These are phyloP conservation scores for Solanum pennellii DNA, from an alignment of 257 asterid genomes.

Conservation along the genomic window DNA sequence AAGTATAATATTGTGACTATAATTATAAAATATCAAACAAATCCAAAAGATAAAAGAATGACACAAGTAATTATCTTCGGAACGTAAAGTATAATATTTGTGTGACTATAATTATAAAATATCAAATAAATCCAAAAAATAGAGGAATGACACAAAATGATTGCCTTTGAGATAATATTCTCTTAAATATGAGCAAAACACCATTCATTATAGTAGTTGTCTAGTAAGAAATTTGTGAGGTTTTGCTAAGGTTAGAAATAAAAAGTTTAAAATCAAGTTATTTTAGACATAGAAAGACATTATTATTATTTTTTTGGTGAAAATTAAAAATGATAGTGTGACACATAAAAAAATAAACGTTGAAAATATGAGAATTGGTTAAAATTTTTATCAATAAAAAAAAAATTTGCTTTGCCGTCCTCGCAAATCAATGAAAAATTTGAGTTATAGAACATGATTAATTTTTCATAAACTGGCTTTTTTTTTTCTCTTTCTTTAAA, in stretches of 20 bases:
- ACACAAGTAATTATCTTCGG: not conserved
- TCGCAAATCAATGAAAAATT: fast-evolving
- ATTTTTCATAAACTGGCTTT: too few species aligned
- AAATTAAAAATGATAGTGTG: not conserved
- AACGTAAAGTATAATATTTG: not conserved
- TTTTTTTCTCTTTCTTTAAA: too few species aligned
- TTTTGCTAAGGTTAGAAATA: not conserved
- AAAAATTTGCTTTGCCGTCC: too few species aligned
- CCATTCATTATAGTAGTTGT: not conserved
- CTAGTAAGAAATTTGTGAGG: not conserved
- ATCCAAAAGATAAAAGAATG: not conserved
- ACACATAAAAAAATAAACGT: not conserved
- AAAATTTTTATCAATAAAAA: not conserved
- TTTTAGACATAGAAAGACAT: not conserved
- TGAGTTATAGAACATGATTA: not conserved
- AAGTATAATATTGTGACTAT: too few species aligned
- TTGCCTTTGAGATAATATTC: not conserved
- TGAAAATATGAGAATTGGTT: not conserved
- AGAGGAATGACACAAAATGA: not conserved
- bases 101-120: not conserved
- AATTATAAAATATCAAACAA: not conserved
- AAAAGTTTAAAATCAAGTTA: not conserved
- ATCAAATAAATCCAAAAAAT: not conserved
- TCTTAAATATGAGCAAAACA: not conserved
- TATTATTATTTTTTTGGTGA: not conserved